Conservation (phyloP, 2,329 filamentous ascomycete species). For the Pseudocercospora pini-densiflorae region DNA sequence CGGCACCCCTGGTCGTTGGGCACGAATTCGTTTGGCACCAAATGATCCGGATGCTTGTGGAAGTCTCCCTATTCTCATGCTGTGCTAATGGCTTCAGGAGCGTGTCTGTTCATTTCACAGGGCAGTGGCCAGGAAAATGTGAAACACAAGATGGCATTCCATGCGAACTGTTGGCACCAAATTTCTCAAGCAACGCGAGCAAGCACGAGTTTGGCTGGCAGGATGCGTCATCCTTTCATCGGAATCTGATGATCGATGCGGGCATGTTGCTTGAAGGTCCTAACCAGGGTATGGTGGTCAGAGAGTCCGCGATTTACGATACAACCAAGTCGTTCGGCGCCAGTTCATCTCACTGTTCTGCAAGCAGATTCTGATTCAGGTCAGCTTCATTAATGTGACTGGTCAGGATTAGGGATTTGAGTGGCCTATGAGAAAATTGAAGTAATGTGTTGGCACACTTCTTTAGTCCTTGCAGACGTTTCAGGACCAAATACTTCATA, state of each 20-base stretch:
- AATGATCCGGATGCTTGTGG: neutral
- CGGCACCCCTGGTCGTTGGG: neutral
- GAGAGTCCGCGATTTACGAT: neutral
- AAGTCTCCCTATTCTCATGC: neutral
- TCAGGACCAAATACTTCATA: too few species aligned
- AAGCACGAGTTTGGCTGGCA: neutral
- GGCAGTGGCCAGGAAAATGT: neutral
- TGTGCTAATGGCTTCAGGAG: neutral
- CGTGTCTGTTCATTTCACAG: neutral
- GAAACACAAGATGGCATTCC: neutral
- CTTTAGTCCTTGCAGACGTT: too few species aligned
- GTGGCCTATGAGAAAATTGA: neutral
- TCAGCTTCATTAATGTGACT: neutral
- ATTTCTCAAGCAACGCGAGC: neutral
- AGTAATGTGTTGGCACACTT: neutral
- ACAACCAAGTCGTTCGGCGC: slow-evolving; percentile 8
- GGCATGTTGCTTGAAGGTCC: neutral
- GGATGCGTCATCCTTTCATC: neutral
- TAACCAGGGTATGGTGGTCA: neutral
- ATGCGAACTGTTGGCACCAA: neutral
- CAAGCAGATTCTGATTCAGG: neutral
- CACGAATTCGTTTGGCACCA: neutral
- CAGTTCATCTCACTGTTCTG: neutral
- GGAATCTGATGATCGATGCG: slow-evolving; percentile 2
- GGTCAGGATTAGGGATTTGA: neutral